Evolutionary conservation across 352 stramenopile species (phyloP), one percentile per base, ranked within the genome.

Genomic region (Phytophthora citrophthora): DNA sequence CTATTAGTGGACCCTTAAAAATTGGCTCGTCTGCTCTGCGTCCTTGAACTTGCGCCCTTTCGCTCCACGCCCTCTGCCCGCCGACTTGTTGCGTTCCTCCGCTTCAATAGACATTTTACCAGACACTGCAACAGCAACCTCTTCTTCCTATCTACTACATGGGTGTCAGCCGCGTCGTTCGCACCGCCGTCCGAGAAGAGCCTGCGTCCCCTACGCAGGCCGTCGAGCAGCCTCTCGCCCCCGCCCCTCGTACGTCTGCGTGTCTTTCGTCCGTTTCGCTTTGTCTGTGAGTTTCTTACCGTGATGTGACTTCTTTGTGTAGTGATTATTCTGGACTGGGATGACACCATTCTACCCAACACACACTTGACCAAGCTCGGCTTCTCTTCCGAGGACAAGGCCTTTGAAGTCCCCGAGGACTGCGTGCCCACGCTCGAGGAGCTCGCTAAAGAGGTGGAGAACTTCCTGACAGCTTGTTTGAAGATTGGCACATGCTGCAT

Each of bases 301-400:
- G 16, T 54, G 26, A 7, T 54, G 16, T 51, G 4, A 16, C 5
- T 58, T 46, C 7, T 36, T 29, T 34, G 4, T 49, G 12, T 31
- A 92, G 83, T 91, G 16, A 78, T 94, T 23, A 73, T 94, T 13
- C 62, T 94, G 16, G 86, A 94, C 68, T 94, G 86, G 86, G 83
- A 94, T 60, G 86, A 93, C 73, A 94, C 86, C 29, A 46, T 94
- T 9, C 66, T 93, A 40, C 86, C 86, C 29, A 94, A 90, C 70
- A 89, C 83, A 16, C 75, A 89, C 57, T 61, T 92, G 16, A 54
- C 80, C 10, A 80, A 83, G 27, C 64, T 90, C n/a, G 81, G 79
- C 8, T 91, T 90, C 60, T 72, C 66, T 0, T 79, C 88, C 4
- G 85, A 91, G 41, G 69, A 75, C 38, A 54, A 68, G 20, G 43